Evolutionary conservation across 2,329 filamentous ascomycete genomes (phyloP).

Genomic region (Ophiostoma fasciatum): DNA sequence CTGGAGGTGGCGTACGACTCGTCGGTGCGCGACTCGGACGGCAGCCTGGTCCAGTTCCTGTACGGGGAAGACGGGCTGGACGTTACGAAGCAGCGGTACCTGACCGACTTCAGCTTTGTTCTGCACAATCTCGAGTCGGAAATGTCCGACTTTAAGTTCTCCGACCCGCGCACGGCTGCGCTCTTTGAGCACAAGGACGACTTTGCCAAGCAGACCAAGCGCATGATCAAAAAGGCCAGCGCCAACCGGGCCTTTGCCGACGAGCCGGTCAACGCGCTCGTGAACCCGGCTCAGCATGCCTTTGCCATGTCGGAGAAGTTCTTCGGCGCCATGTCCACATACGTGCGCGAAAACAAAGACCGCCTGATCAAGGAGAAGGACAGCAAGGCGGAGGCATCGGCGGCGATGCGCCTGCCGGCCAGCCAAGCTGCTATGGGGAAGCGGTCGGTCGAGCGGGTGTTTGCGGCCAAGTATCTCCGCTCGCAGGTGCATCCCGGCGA

Average conservation of each 20-base stretch:
- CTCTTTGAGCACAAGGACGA: slow-evolving; percentile 40
- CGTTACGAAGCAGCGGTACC: slow-evolving; percentile 83
- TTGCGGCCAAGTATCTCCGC: slow-evolving; percentile 84
- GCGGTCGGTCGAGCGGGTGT: slow-evolving; percentile 68
- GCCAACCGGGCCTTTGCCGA: slow-evolving; percentile 39
- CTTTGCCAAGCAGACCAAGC: slow-evolving; percentile 67
- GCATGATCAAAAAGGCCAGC: slow-evolving; percentile 57
- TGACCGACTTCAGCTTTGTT: slow-evolving; percentile 80
- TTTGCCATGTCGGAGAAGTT: slow-evolving; percentile 87
- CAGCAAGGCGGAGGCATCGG: slow-evolving; percentile 17
- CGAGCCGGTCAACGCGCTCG: slow-evolving; percentile 61
- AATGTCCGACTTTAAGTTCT: slow-evolving; percentile 57
- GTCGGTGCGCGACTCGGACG: slow-evolving; percentile 86
- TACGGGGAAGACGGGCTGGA: slow-evolving; percentile 96
- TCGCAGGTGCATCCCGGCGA: slow-evolving; percentile 91
- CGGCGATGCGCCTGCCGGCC: slow-evolving; percentile 1
- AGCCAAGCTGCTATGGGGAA: slow-evolving; percentile 33
- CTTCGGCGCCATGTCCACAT: slow-evolving; percentile 55
- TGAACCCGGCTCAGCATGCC: slow-evolving; percentile 61
- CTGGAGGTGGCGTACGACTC: slow-evolving; percentile 85
- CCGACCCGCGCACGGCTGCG: slow-evolving; percentile 30
- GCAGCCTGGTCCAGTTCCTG: slow-evolving; percentile 83
- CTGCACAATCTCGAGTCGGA: slow-evolving; percentile 74
- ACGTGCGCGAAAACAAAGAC: slow-evolving; percentile 62
- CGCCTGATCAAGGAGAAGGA: slow-evolving; percentile 39